Conservation (phyloP, 768 basidiomycete genomes). For the Rubroboletus pulcherrimus region DNA sequence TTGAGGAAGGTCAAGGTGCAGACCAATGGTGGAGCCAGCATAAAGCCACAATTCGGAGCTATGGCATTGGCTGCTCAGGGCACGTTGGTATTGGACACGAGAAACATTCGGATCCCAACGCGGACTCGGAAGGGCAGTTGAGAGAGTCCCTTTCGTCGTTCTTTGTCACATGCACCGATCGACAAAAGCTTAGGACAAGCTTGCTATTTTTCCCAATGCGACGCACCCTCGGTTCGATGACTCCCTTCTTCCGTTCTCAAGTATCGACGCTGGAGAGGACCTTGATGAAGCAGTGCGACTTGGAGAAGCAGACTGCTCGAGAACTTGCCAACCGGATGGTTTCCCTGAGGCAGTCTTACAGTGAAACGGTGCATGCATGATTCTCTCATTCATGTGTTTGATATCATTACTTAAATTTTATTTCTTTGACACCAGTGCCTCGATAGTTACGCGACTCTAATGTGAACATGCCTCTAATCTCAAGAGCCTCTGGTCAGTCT, state of each 20-base stretch:
- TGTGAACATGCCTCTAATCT: background rate
- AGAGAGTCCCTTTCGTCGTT: conserved; percentile 23
- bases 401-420: background rate
- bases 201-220: conserved; percentile 10
- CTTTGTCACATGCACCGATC: conserved; percentile 12
- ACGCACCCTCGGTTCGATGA: conserved; percentile 1
- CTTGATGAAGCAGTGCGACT: conserved; percentile 17
- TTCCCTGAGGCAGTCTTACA: background rate
- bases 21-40: conserved; percentile 37
- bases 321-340: conserved; percentile 17
- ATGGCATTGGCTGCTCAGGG: conserved; percentile 20
- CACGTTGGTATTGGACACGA: conserved; percentile 34
- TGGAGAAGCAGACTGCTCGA: conserved; percentile 20
- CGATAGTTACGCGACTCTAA: background rate
- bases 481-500: background rate
- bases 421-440: background rate
- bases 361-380: background rate
- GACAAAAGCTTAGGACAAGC: conserved; percentile 3
- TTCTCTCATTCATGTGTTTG: background rate
- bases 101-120: conserved; percentile 13
- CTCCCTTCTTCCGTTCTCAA: conserved; percentile 10
- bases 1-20: conserved; percentile 23
- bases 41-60: conserved; percentile 5
- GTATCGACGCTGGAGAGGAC: conserved; percentile 6
- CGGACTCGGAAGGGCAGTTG: conserved; percentile 24